These are phyloP conservation scores for Rutstroemia sp. DNA, from an alignment of 2,329 filamentous ascomycete genomes.

Conservation along the genomic window DNA sequence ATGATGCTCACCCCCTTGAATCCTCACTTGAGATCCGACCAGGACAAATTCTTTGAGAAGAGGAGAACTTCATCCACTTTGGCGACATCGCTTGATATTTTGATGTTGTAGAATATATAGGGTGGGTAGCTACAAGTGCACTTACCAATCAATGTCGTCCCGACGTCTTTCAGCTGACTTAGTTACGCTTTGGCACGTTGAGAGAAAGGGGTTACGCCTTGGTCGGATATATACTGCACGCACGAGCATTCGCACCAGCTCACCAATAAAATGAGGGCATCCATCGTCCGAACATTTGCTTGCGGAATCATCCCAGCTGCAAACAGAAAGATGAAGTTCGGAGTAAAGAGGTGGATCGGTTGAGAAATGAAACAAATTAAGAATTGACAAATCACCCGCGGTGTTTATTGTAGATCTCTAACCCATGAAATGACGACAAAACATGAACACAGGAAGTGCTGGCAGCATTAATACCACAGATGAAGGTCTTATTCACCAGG, in stretches of 20 bases:
- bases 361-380: constrained; percentile 6
- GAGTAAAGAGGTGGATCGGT: background rate
- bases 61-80: background rate
- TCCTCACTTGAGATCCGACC: too few relatives aligned
- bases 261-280: background rate
- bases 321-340: background rate
- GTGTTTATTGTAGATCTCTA: background rate
- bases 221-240: background rate
- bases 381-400: background rate
- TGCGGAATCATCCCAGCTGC: background rate
- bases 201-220: background rate
- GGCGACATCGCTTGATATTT: too few relatives aligned
- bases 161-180: too few relatives aligned
- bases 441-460: background rate
- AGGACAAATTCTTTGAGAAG: background rate
- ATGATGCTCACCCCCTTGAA: background rate
- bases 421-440: background rate
- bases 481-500: too few relatives aligned
- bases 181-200: background rate
- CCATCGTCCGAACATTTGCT: background rate
- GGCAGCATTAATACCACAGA: too few relatives aligned
- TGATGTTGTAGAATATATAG: too few relatives aligned
- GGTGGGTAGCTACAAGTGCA: too few relatives aligned
- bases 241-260: background rate
- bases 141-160: too few relatives aligned